Evolutionary conservation across 257 asterid species (phyloP).

Genomic region (Fraxinus anomala): DNA sequence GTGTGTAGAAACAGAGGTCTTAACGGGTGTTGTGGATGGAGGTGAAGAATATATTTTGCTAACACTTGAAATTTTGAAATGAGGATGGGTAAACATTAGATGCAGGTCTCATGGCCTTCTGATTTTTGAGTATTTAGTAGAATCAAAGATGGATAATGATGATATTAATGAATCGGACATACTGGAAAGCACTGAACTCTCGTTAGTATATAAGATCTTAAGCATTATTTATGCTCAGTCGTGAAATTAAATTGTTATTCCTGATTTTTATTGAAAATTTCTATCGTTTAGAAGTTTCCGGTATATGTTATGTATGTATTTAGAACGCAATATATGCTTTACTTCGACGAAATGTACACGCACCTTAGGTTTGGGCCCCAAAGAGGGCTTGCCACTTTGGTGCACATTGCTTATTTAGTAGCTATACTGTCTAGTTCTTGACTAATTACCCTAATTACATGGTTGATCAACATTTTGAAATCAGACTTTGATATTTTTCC

Average conservation of each 20-base stretch:
- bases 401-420: not conserved
- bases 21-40: not conserved
- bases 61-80: not conserved
- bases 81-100: not conserved
- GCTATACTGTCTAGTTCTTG: not conserved
- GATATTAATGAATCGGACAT: not conserved
- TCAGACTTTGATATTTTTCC: conserved; percentile 7
- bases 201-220: too few relatives aligned
- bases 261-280: not conserved
- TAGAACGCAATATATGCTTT: not conserved
- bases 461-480: not conserved
- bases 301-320: not conserved
- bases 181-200: not conserved
- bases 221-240: not conserved
- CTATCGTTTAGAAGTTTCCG: not conserved
- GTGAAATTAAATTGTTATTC: not conserved
- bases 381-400: not conserved
- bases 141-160: not conserved
- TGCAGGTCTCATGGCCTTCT: not conserved
- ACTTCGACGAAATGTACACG: not conserved
- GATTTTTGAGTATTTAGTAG: not conserved
- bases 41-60: not conserved
- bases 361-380: not conserved
- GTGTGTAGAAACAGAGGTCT: not conserved
- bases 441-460: not conserved